Conservation (phyloP, 2,329 filamentous ascomycete species). For the Pseudogymnoascus sp. region DNA sequence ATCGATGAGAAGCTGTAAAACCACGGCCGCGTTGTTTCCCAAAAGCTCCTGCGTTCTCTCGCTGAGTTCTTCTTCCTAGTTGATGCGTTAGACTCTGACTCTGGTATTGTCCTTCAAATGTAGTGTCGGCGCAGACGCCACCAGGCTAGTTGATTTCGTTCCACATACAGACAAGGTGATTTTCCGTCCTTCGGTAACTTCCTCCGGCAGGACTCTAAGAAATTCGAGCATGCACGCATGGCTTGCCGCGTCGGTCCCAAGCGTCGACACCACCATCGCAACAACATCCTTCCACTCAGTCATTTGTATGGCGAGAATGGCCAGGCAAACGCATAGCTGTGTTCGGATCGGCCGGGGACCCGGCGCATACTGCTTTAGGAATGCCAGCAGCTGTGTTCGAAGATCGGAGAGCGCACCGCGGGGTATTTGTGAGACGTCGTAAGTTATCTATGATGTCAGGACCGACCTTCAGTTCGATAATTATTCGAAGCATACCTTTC, state of each 20-base stretch:
- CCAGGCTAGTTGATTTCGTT: constrained; percentile 47
- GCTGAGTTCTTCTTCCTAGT: constrained; percentile 89
- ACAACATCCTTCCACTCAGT: constrained; percentile 91
- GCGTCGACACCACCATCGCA: constrained; percentile 67
- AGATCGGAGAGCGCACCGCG: constrained; percentile 66
- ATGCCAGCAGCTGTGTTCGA: constrained; percentile 73
- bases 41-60: constrained; percentile 82
- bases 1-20: constrained; percentile 78
- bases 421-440: constrained; percentile 86
- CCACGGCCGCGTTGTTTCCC: constrained; percentile 81
- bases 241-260: constrained; percentile 69
- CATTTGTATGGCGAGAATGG: constrained; percentile 94
- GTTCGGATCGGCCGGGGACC: constrained; percentile 81
- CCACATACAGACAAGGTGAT: constrained; percentile 97
- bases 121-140: constrained; percentile 29
- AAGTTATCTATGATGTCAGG: constrained; percentile 66
- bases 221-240: constrained; percentile 91
- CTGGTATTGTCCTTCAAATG: constrained; percentile 29
- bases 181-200: constrained; percentile 98
- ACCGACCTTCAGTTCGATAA: not conserved
- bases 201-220: constrained; percentile 90
- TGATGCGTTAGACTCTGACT: constrained; percentile 42
- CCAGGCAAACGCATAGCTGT: constrained; percentile 90
- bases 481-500: constrained; percentile 62
- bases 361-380: constrained; percentile 72